Conservation (phyloP, 2,329 filamentous ascomycete genomes). For the Ophiosphaerella narmari region DNA sequence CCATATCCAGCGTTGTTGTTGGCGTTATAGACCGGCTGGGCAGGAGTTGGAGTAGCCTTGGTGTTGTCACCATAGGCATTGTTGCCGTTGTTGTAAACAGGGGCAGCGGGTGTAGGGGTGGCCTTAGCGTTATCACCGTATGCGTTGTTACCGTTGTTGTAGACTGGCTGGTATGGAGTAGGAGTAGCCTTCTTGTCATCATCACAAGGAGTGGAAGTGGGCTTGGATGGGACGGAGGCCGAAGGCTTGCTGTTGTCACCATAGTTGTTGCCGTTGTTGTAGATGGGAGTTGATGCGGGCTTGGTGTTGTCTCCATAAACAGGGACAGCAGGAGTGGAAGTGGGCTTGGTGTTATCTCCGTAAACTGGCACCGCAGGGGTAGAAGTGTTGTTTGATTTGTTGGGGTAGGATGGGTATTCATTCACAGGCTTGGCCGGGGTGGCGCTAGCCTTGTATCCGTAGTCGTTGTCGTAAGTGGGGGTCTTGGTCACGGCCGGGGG, state of each 20-base stretch:
- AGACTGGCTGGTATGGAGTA: slow-evolving; percentile 2
- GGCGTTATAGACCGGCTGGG: not conserved
- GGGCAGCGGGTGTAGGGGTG: not conserved
- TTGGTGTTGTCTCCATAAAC: not conserved
- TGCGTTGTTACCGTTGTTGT: not conserved
- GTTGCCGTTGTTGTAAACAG: slow-evolving; percentile 2
- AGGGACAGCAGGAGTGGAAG: not conserved
- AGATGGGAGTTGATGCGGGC: too few species aligned
- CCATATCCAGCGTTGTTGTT: not conserved
- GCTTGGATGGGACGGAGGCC: slow-evolving; percentile 1
- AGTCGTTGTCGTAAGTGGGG: slow-evolving; percentile 8
- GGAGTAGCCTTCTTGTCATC: slow-evolving; percentile 10
- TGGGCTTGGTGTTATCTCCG: not conserved
- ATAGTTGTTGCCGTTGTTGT: not conserved
- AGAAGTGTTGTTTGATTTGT: slow-evolving; percentile 7
- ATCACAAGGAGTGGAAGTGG: slow-evolving; percentile 16
- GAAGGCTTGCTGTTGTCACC: slow-evolving; percentile 2
- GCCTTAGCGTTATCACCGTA: not conserved
- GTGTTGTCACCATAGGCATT: not conserved
- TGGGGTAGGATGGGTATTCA: slow-evolving; percentile 6
- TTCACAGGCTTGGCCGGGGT: slow-evolving; percentile 13
- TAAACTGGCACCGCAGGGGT: not conserved
- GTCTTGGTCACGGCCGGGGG: slow-evolving; percentile 8
- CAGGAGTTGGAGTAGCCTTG: slow-evolving; percentile 1
- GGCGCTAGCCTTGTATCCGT: slow-evolving; percentile 13